Base-by-base conservation (phyloP, 192 early-diverging fungal species). In the Coemansia sp. region DNA sequence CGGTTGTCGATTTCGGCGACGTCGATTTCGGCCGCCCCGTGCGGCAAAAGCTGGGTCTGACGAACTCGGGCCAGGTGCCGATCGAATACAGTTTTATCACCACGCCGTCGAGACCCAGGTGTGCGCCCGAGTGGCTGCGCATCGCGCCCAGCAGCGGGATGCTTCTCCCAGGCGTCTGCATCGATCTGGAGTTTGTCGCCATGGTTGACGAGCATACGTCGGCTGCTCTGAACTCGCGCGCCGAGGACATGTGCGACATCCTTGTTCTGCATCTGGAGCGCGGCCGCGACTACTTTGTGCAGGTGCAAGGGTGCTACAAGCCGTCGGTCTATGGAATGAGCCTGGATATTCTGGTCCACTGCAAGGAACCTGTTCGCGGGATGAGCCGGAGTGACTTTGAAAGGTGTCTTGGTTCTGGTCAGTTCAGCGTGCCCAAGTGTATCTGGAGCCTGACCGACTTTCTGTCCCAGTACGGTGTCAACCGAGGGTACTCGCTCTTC, bases 221-320 rank as follows among this genome's bases (percentile, higher is more conserved):
- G 1, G 71, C 64, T 0, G 19, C 58, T 9, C 89, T 94, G 60
- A 90, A 87, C 58, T 70, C 65, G 1, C 64, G 40, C 11, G 30
- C 28, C 19, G 72, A 68, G 38, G 68, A 68, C 23, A 58, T 81
- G 55, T 13, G 59, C 38, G 78, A 74, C 31, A 81, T 81, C 5
- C 65, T 96, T n/a, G 85, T 98, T 23, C 62, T 98, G 15, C 91
- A 90, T 59, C 68, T 91, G 50, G 86, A 90, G 48, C 85, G 89
- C 29, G 89, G 91, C 11, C 89, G 89, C 34, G 94, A 98, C 55
- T 88, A 87, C 55, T 98, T 98, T 70, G 75, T 98, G 10, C 73
- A 85, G 5, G 82, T 95, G 8, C 72, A 79, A 19, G 95, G 88
- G 23, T 65, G 67, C 0, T 95, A 93, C 71, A 59, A 82, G 30